Conservation (phyloP, 768 basidiomycete genomes). For the Sutorius australiensis region DNA sequence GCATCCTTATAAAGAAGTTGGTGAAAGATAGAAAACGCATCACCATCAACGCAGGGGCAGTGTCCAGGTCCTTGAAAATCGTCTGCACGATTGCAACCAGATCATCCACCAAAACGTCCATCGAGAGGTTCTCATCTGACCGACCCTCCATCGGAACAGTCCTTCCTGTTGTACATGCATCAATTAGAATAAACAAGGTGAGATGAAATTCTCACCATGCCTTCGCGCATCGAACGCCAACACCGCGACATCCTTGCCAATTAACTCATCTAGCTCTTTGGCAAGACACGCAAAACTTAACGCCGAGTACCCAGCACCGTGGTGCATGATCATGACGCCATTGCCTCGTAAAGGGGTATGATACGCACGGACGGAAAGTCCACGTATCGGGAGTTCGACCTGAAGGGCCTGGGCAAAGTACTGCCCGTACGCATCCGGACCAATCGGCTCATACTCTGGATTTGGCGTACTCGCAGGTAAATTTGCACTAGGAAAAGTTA, state of each 20-base stretch:
- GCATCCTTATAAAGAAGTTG: not conserved
- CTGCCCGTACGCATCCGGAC: constrained; percentile 46
- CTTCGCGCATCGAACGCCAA: constrained; percentile 79
- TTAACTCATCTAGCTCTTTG: constrained; percentile 61
- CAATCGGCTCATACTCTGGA: constrained; percentile 71
- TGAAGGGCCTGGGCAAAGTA: constrained; percentile 82
- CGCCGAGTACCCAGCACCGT: constrained; percentile 91
- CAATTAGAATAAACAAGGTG: not conserved
- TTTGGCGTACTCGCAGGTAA: constrained; percentile 44
- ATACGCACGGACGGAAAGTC: constrained; percentile 75
- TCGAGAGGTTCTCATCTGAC: constrained; percentile 45
- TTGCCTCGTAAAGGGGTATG: constrained; percentile 63
- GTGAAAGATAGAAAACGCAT: not conserved
- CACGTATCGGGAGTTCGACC: constrained; percentile 58
- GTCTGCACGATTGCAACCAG: constrained; percentile 64
- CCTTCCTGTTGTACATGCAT: constrained; percentile 16
- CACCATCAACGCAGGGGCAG: constrained; percentile 74
- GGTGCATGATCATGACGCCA: constrained; percentile 86
- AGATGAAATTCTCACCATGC: constrained; percentile 60
- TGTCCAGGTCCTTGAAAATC: constrained; percentile 61
- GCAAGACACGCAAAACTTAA: constrained; percentile 89
- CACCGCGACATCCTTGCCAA: constrained; percentile 73
- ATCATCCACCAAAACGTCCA: constrained; percentile 70
- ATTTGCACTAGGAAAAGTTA: constrained; percentile 15
- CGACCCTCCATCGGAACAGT: constrained; percentile 20